These are phyloP conservation scores for Candida xiaguanensis DNA, from an alignment of 805 yeast genomes.

Conservation along the genomic window DNA sequence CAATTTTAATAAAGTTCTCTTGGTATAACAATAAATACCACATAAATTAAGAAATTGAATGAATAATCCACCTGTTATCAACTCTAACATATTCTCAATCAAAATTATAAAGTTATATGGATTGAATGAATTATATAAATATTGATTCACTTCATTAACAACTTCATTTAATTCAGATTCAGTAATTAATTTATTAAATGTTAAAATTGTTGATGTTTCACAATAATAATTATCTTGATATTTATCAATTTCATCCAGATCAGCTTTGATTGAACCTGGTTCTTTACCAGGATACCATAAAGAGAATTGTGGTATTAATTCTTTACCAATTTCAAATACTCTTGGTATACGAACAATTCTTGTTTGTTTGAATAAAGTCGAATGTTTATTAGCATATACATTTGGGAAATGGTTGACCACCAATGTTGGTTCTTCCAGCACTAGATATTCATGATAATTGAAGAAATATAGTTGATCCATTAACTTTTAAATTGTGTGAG, in stretches of 20 bases:
- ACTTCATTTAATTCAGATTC: conserved; percentile 39
- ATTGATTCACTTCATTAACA: conserved; percentile 42
- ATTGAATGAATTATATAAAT: conserved; percentile 36
- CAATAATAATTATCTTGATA: conserved; percentile 48
- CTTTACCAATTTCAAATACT: conserved; percentile 29
- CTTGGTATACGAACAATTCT: conserved; percentile 69
- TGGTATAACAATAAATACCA: conserved; percentile 18
- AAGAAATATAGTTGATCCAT: conserved; percentile 36
- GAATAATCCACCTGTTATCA: conserved; percentile 36
- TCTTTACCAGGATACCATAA: conserved; percentile 54
- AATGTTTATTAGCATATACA: conserved; percentile 33
- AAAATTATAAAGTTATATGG: conserved; percentile 23
- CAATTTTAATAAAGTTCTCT: conserved; percentile 31
- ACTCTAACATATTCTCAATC: conserved; percentile 39
- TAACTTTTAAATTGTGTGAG: background rate
- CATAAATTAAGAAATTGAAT: conserved; percentile 17
- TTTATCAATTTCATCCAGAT: conserved; percentile 22
- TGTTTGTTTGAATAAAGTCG: conserved; percentile 31
- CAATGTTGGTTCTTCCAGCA: conserved; percentile 21
- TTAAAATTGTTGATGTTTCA: conserved; percentile 46
- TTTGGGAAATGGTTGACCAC: conserved; percentile 69
- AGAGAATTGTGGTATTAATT: conserved; percentile 55
- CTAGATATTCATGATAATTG: conserved; percentile 64
- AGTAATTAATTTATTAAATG: conserved; percentile 24
- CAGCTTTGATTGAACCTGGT: conserved; percentile 44